phyloP scores from a whole-genome alignment of 345 rosid species.

The Alliaria petiolata region DNA sequence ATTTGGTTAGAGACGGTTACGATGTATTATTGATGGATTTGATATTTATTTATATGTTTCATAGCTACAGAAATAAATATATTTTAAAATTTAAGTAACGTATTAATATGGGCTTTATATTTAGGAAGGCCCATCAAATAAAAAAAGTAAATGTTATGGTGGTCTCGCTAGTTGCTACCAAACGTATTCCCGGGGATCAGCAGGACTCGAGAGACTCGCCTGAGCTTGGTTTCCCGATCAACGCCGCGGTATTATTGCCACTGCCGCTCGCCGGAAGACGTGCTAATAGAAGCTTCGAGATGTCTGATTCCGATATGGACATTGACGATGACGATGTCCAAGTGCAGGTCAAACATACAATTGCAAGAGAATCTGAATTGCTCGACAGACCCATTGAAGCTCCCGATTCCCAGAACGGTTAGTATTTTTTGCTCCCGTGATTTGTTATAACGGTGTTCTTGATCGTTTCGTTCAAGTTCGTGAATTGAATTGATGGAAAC shows the following conservation, averaged over 20 bases:
- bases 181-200: conserved; percentile 22
- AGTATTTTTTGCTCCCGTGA: conserved; percentile 5
- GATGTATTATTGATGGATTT: too few relatives aligned
- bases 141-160: neutral
- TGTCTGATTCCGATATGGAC: conserved; percentile 32
- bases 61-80: too few relatives aligned
- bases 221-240: conserved; percentile 19
- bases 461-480: neutral
- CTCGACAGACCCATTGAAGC: conserved; percentile 16
- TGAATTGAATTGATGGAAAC: conserved; percentile 4
- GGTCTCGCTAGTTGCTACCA: conserved; percentile 2
- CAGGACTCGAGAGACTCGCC: conserved; percentile 10
- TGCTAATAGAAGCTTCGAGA: conserved; percentile 1
- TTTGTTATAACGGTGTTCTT: neutral
- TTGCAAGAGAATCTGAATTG: conserved; percentile 5
- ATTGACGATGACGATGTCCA: conserved; percentile 28
- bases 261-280: neutral
- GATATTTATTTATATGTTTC: too few relatives aligned
- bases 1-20: neutral
- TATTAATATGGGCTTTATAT: neutral
- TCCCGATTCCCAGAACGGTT: conserved; percentile 29
- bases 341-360: neutral
- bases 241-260: conserved; percentile 1
- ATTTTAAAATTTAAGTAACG: too few relatives aligned
- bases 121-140: conserved; percentile 6